Evolutionary conservation across 106 monocot genomes (phyloP), one percentile per base, ranked within the genome.

Genomic region (Apostasia ramifera): DNA sequence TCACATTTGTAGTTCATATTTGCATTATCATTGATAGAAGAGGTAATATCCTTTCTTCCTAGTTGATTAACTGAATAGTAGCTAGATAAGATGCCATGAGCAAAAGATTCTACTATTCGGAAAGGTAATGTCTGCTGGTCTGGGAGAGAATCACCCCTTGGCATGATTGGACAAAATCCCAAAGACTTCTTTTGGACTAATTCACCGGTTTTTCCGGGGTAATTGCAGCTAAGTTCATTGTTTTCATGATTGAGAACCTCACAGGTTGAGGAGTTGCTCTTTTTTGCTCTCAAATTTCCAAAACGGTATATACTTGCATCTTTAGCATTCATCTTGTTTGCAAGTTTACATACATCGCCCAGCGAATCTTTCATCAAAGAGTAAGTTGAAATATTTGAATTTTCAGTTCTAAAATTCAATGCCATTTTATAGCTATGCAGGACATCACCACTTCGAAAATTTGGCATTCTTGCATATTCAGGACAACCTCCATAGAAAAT

Each of bases 81-180:
- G 63, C 66, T 73, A 6, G 78, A 84, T 60, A 79, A 67, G 64
- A 81, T 64, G 42, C 66, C 75, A 66, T 71, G 75, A 47, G 59
- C 43, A 48, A 50, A 80, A 66, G 82, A 75, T 76, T 82, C 89
- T 53, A 80, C 69, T 48, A 83, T 61, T 15, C 26, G 73, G 67
- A 58, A 73, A 13, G 67, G 60, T 15, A 55, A 37, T 44, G n/a
- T 2, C 40, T 52, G 67, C 2, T 9, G 37, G 58, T 1, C n/a
- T 8, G 54, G 43, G 13, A 6, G 12, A 41, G 61, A 49, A 53
- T 63, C 66, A 52, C 61, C 62, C 52, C 9, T 45, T 13, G 47
- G 13, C 9, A 52, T 3, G 73, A 45, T 40, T 47, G 76, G 65
- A 61, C 51, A 47, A 75, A 37, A 2, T 39, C 54, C 14, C 9